Base-by-base conservation (phyloP, 2,329 filamentous ascomycete genomes). In the Lasiodiplodia hormozganensis region DNA sequence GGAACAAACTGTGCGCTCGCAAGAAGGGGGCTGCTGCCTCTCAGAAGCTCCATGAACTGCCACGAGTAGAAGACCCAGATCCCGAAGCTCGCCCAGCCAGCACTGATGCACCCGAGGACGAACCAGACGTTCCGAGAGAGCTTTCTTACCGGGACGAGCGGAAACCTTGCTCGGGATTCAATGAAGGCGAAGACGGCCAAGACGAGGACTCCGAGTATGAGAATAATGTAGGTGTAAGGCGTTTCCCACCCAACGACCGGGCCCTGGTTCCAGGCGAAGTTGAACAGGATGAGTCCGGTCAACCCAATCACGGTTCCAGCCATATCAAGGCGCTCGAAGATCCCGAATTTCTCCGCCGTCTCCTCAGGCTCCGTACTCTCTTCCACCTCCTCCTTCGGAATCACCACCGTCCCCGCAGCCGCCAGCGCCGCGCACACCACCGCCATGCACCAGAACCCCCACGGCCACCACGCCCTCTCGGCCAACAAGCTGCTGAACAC, bases 261-360 rank as follows among this genome's bases (percentile, higher is more conserved):
- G 0, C 86, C 88, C 73, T 91, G 88, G 69, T 89, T 91, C 87
- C 88, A 90, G 0, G 88, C 86, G 72, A 91, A 87, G 74, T 90
- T 90, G 77, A 91, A 83, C n/a, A 92, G 80, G 0, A 90, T 81
- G 25, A 92, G 78, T 0, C 84, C 84, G 0, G 81, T 79, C 21
- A 90, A 81, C 1, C 89, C 88, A 3, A 81, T 77, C 4, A 79
- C 69, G 5, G 81, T 81, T 11, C 85, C 86, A 4, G 69, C 21
- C 12, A 28, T 8, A 11, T 53, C 51, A 2, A 82, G 72, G n/a
- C 82, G 70, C 67, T 86, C 84, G 5, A 84, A 73, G 36, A 79
- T 74, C 62, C 77, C 70, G 47, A 65, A 60, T 11, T 70, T 18
- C 11, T 21, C 31, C 40, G 43, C 10, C 40, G 40, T 12, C 8